Evolutionary conservation across 1,139 yeast genomes (phyloP), one percentile per base, ranked within the genome.

Genomic region (Yamadazyma kanchanaburiensis): DNA sequence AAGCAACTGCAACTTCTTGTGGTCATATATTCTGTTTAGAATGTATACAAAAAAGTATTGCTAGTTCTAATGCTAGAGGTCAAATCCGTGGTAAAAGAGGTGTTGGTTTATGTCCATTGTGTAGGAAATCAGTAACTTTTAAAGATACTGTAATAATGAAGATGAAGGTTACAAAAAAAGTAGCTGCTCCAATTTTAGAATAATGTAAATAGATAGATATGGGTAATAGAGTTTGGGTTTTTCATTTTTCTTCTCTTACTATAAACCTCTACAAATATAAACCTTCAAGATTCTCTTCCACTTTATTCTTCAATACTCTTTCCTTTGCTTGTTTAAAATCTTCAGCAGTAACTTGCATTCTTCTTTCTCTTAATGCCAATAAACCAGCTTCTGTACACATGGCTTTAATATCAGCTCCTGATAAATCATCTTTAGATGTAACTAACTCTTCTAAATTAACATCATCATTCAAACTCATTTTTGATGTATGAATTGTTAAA

Each of bases 391-490:
- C 97, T 1, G 98, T 89, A 60, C 97, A 89, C 64, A 94, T 85
- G 18, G 98, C 98, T 66, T 91, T 91, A 50, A 91, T 91, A 59
- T 94, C 98, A 8, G 99, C 99, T 35, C 99, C 99, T 12, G 96
- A 85, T 41, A 91, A 69, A 44, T 91, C 98, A 55, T 91, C 98
- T 65, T 91, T 94, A 11, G 94, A 74, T 19, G 87, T 81, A 21
- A 91, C 95, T 46, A 94, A 73, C 48, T 82, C 94, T 42, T 91
- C 98, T 40, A 89, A 71, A 45, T 86, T 84, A 25, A 91, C 96
- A 51, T 89, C 98, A 11, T 73, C 77, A 13, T 89, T 77, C 45
- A 94, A 70, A 48, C 80, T 87, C 98, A 94, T 94, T 63, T 88
- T 91, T 33, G 88, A 80, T 5, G 98, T 89, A 60, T 94, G 98